phyloP scores from a whole-genome alignment of 495 filamentous ascomycete genomes.

The Talaromyces nanjingensis region DNA sequence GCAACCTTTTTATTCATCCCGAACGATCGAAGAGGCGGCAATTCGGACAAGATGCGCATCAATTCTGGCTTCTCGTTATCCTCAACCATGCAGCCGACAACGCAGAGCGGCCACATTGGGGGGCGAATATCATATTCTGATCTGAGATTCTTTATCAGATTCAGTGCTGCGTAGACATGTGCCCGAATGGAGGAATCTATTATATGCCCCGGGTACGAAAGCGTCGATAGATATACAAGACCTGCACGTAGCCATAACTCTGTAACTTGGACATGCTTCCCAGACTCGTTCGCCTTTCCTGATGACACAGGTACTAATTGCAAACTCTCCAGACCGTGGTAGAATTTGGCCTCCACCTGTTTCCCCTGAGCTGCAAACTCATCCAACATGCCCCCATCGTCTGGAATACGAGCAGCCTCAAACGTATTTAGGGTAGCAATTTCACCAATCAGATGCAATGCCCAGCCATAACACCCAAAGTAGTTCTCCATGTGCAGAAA shows the following conservation, averaged over 20 bases:
- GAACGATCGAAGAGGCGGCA: background rate
- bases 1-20: background rate
- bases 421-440: background rate
- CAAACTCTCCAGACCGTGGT: background rate
- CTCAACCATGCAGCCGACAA: background rate
- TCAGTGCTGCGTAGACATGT: background rate
- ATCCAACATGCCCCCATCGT: background rate
- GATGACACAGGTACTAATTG: background rate
- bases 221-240: background rate
- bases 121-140: background rate
- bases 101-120: background rate
- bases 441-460: background rate
- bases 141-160: background rate
- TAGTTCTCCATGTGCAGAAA: background rate
- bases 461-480: conserved; percentile 3
- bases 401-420: background rate
- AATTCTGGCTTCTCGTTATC: background rate
- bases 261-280: background rate
- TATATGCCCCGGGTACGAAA: background rate
- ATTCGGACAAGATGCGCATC: background rate
- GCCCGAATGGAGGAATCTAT: background rate
- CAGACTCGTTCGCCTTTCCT: background rate
- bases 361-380: background rate
- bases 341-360: background rate
- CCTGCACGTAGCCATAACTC: conserved; percentile 2